Base-by-base conservation (phyloP, 2,329 filamentous ascomycete species). In the Colletotrichum karsti region DNA sequence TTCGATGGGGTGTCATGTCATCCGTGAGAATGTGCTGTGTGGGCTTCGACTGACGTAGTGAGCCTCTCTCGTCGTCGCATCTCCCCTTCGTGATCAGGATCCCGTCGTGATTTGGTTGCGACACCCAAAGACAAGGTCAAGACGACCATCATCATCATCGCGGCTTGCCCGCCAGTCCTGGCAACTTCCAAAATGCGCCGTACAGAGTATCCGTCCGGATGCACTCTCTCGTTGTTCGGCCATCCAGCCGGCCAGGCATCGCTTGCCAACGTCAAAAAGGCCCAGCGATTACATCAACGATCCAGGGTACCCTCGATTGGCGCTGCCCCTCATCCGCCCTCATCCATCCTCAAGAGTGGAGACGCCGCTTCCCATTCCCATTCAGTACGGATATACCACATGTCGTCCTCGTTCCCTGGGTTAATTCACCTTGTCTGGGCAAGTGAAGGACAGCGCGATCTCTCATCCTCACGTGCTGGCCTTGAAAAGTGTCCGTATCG, bases 231-330 rank as follows among this genome's bases (percentile, higher is more conserved):
- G 53, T 59, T 39, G 60, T 63, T 67, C 64, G 51, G 59, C 44
- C 42, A 56, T 48, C 42, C 53, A 46, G 39, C 65, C 65, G 37
- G 65, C 53, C 60, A 63, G 37, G 59, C 30, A 67, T 30, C 12
- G 51, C 63, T 46, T 56, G 58, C 30, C 63, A 63, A 55, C 42
- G 28, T 64, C 53, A 44, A 64, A 28, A n/a, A 22, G 60, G 37
- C 60, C 61, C 46, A 65, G 53, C 39, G 15, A 68, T 68, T 68
- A 65, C 65, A 68, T 68, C 65, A 68, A 68, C 12, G 44, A 65
- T 68, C 65, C 30, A 60, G 64, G 64, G 65, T 68, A 64, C 65
- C 57, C 58, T 67, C 63, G 63, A 67, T 63, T 54, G 58, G 15
- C 37, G 48, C 41, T 63, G 58, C 63, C 57, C 65, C 64, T 64